These are phyloP conservation scores for Venturia asperata DNA, from an alignment of 2,329 filamentous ascomycete genomes.

Conservation along the genomic window DNA sequence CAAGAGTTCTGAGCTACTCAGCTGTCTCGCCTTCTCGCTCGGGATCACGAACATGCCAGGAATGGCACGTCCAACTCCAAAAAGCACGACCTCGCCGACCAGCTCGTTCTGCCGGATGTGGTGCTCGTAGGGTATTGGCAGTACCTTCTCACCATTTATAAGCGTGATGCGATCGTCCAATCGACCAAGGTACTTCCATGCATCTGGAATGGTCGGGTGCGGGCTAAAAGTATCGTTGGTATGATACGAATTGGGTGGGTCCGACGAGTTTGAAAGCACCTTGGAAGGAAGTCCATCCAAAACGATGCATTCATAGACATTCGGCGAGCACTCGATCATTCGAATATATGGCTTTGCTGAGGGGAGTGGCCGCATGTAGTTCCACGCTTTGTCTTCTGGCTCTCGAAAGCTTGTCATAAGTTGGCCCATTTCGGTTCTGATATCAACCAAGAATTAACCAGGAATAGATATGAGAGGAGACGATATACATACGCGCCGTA, in stretches of 20 bases:
- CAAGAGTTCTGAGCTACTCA: constrained; percentile 36
- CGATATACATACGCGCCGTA: constrained; percentile 47
- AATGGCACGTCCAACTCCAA: constrained; percentile 47
- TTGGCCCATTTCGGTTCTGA: constrained; percentile 53
- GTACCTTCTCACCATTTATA: constrained; percentile 45
- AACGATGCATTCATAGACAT: constrained; percentile 39
- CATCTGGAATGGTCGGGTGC: constrained; percentile 37
- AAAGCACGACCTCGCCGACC: constrained; percentile 51
- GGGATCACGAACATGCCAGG: constrained; percentile 50
- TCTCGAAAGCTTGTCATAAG: constrained; percentile 54
- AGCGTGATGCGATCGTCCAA: constrained; percentile 43
- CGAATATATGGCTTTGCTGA: constrained; percentile 1
- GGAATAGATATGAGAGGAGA: constrained; percentile 13
- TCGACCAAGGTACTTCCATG: constrained; percentile 43
- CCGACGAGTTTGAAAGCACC: constrained; percentile 39
- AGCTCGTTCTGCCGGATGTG: constrained; percentile 46
- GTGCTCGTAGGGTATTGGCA: constrained; percentile 46
- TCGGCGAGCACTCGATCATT: constrained; percentile 22
- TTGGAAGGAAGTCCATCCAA: constrained; percentile 31
- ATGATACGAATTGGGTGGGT: constrained; percentile 39
- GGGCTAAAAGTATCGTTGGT: constrained; percentile 45
- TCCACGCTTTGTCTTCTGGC: constrained; percentile 51
- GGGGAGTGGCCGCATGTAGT: constrained; percentile 43
- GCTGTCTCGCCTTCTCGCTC: constrained; percentile 35
- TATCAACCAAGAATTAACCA: background rate